Percentiles rank a stretch among this genome's conserved stretches.
These are phyloP conservation scores for Colletotrichum lupini DNA, from an alignment of 2,329 filamentous ascomycete genomes.

Conservation along the genomic window DNA sequence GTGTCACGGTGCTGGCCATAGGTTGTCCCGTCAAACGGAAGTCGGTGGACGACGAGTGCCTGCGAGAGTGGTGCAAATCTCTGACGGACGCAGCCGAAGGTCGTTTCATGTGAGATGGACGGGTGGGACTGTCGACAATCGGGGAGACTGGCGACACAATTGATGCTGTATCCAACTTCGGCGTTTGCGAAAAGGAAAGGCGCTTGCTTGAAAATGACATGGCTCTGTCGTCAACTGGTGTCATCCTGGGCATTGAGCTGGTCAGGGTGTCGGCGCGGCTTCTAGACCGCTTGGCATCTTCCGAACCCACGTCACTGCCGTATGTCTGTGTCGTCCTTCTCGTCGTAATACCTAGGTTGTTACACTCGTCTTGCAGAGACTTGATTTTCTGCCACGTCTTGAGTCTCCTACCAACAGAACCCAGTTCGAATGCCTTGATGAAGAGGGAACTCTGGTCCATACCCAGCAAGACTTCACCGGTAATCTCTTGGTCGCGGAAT, in stretches of 20 bases:
- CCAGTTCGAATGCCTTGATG: conserved; percentile 94
- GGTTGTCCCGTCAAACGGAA: conserved; percentile 61
- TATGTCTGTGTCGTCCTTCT: conserved; percentile 67
- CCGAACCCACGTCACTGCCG: conserved; percentile 69
- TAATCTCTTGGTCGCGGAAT: conserved; percentile 95
- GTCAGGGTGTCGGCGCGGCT: conserved; percentile 70
- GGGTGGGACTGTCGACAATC: conserved; percentile 57
- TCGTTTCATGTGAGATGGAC: conserved; percentile 63
- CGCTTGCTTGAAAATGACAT: conserved; percentile 60
- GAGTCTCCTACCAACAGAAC: conserved; percentile 86
- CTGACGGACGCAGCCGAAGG: conserved; percentile 86
- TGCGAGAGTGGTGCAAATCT: conserved; percentile 84
- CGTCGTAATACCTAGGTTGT: conserved; percentile 56
- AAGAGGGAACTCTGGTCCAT: conserved; percentile 97
- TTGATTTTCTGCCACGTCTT: conserved; percentile 99
- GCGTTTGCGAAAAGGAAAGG: conserved; percentile 61
- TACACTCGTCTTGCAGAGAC: conserved; percentile 87
- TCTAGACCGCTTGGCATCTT: conserved; percentile 60
- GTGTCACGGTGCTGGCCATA: conserved; percentile 46
- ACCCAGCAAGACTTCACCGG: conserved; percentile 89
- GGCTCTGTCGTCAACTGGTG: conserved; percentile 55
- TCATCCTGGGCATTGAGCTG: conserved; percentile 54
- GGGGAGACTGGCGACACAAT: conserved; percentile 54
- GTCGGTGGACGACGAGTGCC: conserved; percentile 85
- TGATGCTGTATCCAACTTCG: conserved; percentile 58